Base-by-base conservation (phyloP, 768 basidiomycete species). In the Boletus reticuloceps region DNA sequence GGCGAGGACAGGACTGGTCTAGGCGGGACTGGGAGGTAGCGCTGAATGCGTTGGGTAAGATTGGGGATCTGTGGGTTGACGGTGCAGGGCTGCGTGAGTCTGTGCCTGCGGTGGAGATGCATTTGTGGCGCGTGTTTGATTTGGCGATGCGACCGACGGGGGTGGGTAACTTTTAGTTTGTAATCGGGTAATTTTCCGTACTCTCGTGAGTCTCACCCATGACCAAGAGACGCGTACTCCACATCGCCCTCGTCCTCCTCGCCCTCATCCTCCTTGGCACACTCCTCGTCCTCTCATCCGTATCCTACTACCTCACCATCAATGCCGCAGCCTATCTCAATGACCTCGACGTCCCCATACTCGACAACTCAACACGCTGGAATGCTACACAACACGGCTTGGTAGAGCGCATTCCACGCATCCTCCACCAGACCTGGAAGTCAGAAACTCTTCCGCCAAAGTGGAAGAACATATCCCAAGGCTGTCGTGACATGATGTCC, bases 351-450 rank as follows among this genome's bases (percentile, higher is more conserved):
- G 82, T 96, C 11, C 82, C 84, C 59, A 62, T 79, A 41, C 75
- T 79, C 53, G 74, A 78, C 70, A 78, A 79, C 61, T 72, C 75
- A 25, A 78, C 80, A 42, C 81, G 83, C 45, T 84, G 81, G 80
- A 87, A 88, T 66, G 81, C 85, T 25, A 69, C 85, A 5, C 76
- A 82, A 25, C 80, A 84, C 61, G 80, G 77, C 54, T 76, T 79
- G 58, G 75, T 82, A 38, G 90, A 97, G 66, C 83, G 80, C 61
- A 85, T 98, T 37, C 97, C 95, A 4, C 82, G 92, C 48, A 91
- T 99, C 54, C 82, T 99, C 46, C 97, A 99, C 72, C 96, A 98
- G 81, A 98, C 97, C 22, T 99, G 97, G 97, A 97, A 95, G 78
- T 85, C 89, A 11, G 88, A 95, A 51, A 82, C 81, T 0, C 77